A percentile compares a stretch with the other conserved stretches of the same genome.
These are phyloP conservation scores for Solanum habrochaites DNA, from an alignment of 257 asterid species.

Conservation along the genomic window DNA sequence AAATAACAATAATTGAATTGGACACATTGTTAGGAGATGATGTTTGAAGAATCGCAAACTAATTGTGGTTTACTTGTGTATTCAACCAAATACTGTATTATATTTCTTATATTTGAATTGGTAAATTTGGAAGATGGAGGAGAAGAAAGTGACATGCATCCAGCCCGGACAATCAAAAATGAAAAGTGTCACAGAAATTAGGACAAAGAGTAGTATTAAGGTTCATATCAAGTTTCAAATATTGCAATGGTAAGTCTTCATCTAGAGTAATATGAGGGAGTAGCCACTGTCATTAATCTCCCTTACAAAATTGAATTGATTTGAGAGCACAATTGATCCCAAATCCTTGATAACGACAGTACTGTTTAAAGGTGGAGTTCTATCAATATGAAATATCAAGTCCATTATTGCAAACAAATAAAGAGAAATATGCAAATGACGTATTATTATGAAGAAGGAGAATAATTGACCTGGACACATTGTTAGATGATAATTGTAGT, in stretches of 20 bases:
- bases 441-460: too few species aligned
- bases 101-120: background rate
- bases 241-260: background rate
- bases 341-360: background rate
- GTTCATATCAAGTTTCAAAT: background rate
- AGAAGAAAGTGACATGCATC: too few species aligned
- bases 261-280: background rate
- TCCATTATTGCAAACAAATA: too few species aligned
- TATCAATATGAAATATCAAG: too few species aligned
- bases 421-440: too few species aligned
- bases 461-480: too few species aligned
- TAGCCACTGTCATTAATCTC: background rate
- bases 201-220: background rate
- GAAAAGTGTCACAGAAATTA: too few species aligned
- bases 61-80: background rate
- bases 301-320: background rate
- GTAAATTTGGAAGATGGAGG: background rate
- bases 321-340: background rate
- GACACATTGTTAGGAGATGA: too few species aligned
- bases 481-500: too few species aligned
- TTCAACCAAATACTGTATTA: background rate
- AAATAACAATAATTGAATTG: too few species aligned
- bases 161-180: rapidly evolving
- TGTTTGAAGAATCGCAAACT: too few species aligned
- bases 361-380: background rate